Conservation (phyloP, 1,139 yeast genomes). For the Geotrichum citri-aurantii region DNA sequence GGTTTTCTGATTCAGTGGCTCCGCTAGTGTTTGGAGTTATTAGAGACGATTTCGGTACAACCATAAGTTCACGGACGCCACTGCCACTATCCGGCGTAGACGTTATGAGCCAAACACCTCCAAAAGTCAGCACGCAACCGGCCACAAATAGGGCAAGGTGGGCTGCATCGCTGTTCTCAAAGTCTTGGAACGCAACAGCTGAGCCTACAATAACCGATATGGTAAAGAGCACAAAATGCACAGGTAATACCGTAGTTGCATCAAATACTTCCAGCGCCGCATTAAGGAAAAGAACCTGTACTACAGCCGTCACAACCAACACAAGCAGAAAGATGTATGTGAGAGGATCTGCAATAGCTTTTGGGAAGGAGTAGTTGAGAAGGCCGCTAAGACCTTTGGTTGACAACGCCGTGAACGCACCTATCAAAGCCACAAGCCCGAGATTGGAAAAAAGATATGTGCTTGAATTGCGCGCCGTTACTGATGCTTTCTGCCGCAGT, state of each 20-base stretch:
- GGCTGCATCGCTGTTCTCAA: conserved; percentile 29
- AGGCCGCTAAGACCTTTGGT: conserved; percentile 39
- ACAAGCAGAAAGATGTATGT: conserved; percentile 34
- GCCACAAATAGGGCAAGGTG: conserved; percentile 29
- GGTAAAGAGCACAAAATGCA: conserved; percentile 44
- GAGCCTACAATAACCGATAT: conserved; percentile 41
- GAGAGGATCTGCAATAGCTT: conserved; percentile 30
- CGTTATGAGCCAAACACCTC: conserved; percentile 41
- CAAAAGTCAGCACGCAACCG: conserved; percentile 38
- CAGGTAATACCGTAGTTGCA: conserved; percentile 43
- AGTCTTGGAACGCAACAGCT: conserved; percentile 39
- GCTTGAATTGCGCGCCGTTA: neutral
- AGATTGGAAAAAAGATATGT: conserved; percentile 28
- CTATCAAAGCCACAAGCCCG: conserved; percentile 40
- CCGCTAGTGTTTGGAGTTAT: neutral
- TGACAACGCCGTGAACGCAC: conserved; percentile 42
- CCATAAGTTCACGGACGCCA: neutral
- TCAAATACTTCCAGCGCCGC: conserved; percentile 38
- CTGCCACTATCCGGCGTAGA: neutral
- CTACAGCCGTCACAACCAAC: conserved; percentile 36
- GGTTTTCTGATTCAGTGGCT: neutral
- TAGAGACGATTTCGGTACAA: neutral
- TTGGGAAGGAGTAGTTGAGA: conserved; percentile 32
- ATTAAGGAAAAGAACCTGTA: conserved; percentile 39
- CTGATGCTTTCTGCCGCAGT: neutral